These are phyloP conservation scores for Phytopythium aichiense DNA, from an alignment of 352 stramenopile genomes.

Conservation along the genomic window DNA sequence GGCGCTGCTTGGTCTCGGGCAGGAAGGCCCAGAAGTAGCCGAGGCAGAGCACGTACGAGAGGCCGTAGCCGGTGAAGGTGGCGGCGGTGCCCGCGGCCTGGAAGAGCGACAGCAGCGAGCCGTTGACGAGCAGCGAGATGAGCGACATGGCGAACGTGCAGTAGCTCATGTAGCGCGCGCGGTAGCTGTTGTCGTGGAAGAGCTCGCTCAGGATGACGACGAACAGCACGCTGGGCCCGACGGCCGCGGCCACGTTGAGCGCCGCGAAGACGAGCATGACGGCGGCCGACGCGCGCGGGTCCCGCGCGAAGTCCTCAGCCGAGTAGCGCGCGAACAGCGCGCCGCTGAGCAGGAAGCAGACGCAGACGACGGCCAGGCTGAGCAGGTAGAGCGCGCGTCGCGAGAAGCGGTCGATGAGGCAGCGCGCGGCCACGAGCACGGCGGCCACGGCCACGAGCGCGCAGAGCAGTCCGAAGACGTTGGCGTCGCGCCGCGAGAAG, in stretches of 20 bases:
- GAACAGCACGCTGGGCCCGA: slow-evolving; percentile 77
- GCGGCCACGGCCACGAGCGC: slow-evolving; percentile 61
- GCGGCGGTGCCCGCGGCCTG: slow-evolving; percentile 52
- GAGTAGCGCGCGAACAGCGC: slow-evolving; percentile 68
- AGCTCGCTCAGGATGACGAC: slow-evolving; percentile 84
- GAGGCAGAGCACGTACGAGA: slow-evolving; percentile 64
- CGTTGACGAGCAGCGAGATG: slow-evolving; percentile 81
- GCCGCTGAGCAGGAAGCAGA: slow-evolving; percentile 61
- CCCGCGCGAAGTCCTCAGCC: slow-evolving; percentile 52
- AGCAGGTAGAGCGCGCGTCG: slow-evolving; percentile 70
- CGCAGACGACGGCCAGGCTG: slow-evolving; percentile 61
- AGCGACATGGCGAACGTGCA: slow-evolving; percentile 88
- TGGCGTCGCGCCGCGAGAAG: slow-evolving; percentile 62
- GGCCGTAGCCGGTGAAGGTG: slow-evolving; percentile 67
- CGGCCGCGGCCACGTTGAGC: slow-evolving; percentile 70
- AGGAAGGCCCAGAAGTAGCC: slow-evolving; percentile 66
- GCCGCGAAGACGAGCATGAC: slow-evolving; percentile 66
- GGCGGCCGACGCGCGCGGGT: slow-evolving; percentile 34
- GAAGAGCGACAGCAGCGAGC: slow-evolving; percentile 75
- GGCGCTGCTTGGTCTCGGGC: slow-evolving; percentile 74
- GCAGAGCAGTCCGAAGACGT: slow-evolving; percentile 73
- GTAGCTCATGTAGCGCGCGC: slow-evolving; percentile 85
- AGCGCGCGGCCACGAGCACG: slow-evolving; percentile 60
- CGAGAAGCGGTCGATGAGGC: slow-evolving; percentile 64
- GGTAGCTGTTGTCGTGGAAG: slow-evolving; percentile 79